Base-by-base conservation (phyloP, 768 basidiomycete genomes). In the Suillus fuscotomentosus region DNA sequence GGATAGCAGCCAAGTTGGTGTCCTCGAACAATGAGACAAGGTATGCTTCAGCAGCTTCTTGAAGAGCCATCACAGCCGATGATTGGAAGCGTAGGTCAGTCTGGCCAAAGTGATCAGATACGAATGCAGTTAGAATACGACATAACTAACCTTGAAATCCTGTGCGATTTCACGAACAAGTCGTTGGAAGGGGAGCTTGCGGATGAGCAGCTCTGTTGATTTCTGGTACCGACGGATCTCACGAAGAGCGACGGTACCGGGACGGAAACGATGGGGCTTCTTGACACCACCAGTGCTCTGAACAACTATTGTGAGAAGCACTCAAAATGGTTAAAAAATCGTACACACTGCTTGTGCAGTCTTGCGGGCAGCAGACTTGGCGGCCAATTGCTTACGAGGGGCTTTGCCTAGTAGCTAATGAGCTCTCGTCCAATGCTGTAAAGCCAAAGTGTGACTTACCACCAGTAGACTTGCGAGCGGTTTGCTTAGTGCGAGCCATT, bases 161-260 rank as follows among this genome's bases (percentile, higher is more conserved):
- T 93, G 91, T 31, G 93, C 91, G 68, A 95, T 94, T 78, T 95
- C 94, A 79, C 89, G 89, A 5, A 95, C 89, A 54, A 94, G 87
- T 67, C 92, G 87, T 82, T 94, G 91, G 89, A 95, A 94, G 61
- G 92, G 92, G 62, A 94, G 86, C 79, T 93, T 94, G 72, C 91
- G 86, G 75, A 94, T 93, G 60, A 94, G 83, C 65, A 93, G 82
- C 80, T 94, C 91, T 61, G 91, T 93, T 65, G 90, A 92, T 81
- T 91, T 92, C 80, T 94, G 92, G 84, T 94, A 93, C 54, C 91
- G 85, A 77, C 91, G 80, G 72, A 94, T 94, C 81, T 94, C 93
- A 81, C 92, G 91, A 69, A 94, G 89, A 68, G 93, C 92, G 69
- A 94, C 94, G 39, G 92, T 94, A 80, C 93, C 86, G 50, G 87